Base-by-base conservation (phyloP, 164 flowering plant species). In the Chimonanthus praecox region DNA sequence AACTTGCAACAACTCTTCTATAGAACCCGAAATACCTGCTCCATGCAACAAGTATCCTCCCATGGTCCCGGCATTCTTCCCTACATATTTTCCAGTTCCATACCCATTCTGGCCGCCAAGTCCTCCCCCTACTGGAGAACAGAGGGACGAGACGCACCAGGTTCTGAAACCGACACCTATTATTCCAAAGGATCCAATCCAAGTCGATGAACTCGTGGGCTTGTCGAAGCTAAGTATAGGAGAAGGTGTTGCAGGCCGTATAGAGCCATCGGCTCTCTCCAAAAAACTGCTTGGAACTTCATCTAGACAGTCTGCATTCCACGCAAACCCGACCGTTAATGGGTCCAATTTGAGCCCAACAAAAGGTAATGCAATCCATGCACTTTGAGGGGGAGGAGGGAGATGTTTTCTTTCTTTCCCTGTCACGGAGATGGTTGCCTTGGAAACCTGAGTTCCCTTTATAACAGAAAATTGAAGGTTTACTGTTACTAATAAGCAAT, bases 241-340 rank as follows among this genome's bases (percentile, higher is more conserved):
- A 64, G 92, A 87, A 46, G 72, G 79, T 43, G 83, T 67, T 62
- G 54, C 73, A 21, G 72, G 77, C 58, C 80, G 66, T 16, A 69
- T 71, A 15, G 86, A 84, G 68, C 84, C 85, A 15, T 81, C 91
- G 18, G 84, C 86, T 6, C 86, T 91, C 63, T 81, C 94, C 50
- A 58, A 84, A 44, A 85, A 85, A 62, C 70, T 89, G 43, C 70
- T 87, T 4, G 94, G 88, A 5, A 79, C 86, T 70, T 87, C 89
- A 11, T 87, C 94, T 49, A 77, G 94, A 74, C 94, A 86, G 70
- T 93, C 98, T 0, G 98, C 97, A 6, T 93, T 91, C 76, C 93
- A 90, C 74, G 81, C 85, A 9, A 93, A 83, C 70, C 81, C 86
- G 51, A 78, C 90, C 0, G 84, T 67, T 3, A 63, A 71, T 76